Evolutionary conservation across 352 stramenopile genomes (phyloP).

Genomic region (Plasmopara muralis): DNA sequence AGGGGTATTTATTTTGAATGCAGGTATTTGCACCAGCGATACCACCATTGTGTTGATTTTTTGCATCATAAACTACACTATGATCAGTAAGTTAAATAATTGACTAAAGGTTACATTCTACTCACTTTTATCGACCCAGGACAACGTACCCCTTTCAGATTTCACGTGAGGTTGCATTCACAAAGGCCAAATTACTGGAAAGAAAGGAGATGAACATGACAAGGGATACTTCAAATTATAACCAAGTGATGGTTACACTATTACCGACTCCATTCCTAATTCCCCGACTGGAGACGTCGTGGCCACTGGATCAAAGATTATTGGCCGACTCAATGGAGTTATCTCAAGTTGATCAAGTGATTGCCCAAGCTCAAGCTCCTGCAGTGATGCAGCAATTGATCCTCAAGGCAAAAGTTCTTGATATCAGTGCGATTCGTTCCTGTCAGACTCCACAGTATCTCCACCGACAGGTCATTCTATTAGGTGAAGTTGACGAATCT

Average conservation of each 20-base stretch:
- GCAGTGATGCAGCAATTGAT: conserved; percentile 32
- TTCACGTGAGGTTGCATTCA: conserved; percentile 36
- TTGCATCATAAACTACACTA: conserved; percentile 19
- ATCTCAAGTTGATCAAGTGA: conserved; percentile 22
- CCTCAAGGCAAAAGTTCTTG: conserved; percentile 40
- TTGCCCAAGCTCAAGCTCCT: conserved; percentile 12
- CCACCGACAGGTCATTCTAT: conserved; percentile 55
- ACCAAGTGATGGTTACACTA: conserved; percentile 22
- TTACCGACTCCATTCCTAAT: conserved; percentile 37
- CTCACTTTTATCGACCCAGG: conserved; percentile 2
- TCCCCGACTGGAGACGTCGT: conserved; percentile 23
- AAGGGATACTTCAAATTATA: not conserved
- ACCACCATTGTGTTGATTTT: conserved; percentile 38
- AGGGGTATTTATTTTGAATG: not conserved
- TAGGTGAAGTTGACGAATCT: conserved; percentile 27
- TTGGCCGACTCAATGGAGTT: conserved; percentile 21
- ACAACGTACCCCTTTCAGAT: conserved; percentile 38
- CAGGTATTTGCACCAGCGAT: conserved; percentile 64
- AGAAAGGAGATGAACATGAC: conserved; percentile 25
- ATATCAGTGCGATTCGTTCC: conserved; percentile 60
- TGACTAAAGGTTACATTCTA: not conserved
- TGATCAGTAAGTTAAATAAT: conserved; percentile 16
- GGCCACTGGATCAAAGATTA: conserved; percentile 20
- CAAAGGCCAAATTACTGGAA: conserved; percentile 54
- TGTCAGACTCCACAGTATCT: conserved; percentile 50